phyloP scores from a whole-genome alignment of 2,329 filamentous ascomycete genomes.

The Fusarium odoratissimum region DNA sequence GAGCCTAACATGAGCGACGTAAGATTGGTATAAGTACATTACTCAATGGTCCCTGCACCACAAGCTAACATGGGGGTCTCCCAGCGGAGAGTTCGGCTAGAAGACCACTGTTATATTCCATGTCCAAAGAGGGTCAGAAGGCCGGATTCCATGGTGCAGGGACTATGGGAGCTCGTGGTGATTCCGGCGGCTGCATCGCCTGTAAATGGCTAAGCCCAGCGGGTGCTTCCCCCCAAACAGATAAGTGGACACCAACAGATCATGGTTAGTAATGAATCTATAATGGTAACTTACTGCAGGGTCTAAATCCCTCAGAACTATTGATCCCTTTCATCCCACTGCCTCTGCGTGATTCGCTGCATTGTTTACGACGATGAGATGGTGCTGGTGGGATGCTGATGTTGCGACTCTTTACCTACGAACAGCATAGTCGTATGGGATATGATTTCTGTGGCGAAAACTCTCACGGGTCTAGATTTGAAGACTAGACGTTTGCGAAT shows the following conservation, averaged over 20 bases:
- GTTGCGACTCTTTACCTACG: not conserved
- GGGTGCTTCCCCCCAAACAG: not conserved
- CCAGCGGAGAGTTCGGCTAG: not conserved
- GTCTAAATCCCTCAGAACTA: not conserved
- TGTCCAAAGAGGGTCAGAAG: not conserved
- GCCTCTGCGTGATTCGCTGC: not conserved
- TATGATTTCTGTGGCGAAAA: not conserved
- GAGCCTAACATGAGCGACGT: not conserved
- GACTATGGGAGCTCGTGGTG: not conserved
- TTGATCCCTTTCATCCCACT: not conserved
- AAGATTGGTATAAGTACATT: not conserved
- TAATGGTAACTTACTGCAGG: not conserved
- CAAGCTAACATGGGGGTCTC: not conserved
- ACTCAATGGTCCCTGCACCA: not conserved
- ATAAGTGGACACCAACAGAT: not conserved
- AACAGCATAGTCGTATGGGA: not conserved
- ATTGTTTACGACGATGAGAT: not conserved
- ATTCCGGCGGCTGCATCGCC: conserved; percentile 11
- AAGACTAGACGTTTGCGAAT: not conserved
- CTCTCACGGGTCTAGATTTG: not conserved
- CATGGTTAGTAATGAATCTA: not conserved
- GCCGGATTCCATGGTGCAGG: not conserved
- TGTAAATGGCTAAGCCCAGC: not conserved
- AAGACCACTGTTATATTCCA: not conserved
- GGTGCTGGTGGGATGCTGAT: not conserved